Conservation (phyloP, 139 green algal species). For the Volvox africanus region DNA sequence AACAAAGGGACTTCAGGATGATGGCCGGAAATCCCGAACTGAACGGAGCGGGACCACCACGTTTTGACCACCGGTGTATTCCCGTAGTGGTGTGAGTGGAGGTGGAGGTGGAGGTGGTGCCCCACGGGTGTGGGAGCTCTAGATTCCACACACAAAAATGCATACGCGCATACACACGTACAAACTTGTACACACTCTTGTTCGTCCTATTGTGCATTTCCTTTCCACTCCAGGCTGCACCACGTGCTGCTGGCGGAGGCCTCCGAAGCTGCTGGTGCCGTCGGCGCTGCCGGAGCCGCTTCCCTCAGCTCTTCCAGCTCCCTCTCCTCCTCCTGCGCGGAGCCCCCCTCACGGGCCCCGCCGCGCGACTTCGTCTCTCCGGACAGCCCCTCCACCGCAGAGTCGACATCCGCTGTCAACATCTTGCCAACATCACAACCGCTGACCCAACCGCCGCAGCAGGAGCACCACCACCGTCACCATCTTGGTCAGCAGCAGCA, state of each 20-base stretch:
- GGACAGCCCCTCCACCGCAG: too few relatives aligned
- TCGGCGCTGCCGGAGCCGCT: background rate
- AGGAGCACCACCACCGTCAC: background rate
- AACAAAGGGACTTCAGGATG: too few relatives aligned
- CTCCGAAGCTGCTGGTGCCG: background rate
- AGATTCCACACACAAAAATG: background rate
- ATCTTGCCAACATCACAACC: background rate
- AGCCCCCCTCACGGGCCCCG: too few relatives aligned
- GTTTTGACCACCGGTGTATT: too few relatives aligned
- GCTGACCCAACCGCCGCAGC: background rate
- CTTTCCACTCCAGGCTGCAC: background rate
- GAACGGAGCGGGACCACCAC: too few relatives aligned
- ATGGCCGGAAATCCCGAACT: too few relatives aligned
- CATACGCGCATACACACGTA: background rate
- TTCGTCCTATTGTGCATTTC: too few relatives aligned
- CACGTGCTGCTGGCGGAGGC: conserved; percentile 19
- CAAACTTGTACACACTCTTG: background rate
- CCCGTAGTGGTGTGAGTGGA: background rate
- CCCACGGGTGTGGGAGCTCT: background rate
- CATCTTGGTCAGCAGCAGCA: background rate
- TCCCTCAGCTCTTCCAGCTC: background rate
- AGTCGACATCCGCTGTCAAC: too few relatives aligned
- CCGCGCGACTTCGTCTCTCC: too few relatives aligned
- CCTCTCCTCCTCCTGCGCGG: background rate
- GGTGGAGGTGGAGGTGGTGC: background rate